Base-by-base conservation (phyloP, 2,329 filamentous ascomycete species). In the Epicoccum nigrum region DNA sequence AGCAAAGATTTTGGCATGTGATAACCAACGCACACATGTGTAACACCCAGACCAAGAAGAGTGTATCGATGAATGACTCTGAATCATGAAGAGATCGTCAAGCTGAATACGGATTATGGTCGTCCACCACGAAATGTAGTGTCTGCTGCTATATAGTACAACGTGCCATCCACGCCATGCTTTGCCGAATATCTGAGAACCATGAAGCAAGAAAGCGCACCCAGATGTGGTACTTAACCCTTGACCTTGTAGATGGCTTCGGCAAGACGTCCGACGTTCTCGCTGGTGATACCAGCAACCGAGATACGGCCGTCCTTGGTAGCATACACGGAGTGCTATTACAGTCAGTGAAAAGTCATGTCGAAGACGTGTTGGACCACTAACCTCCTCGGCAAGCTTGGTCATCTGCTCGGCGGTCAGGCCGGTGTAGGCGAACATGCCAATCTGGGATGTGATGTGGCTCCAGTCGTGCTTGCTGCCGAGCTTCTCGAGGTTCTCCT, bases 371-470 rank as follows among this genome's bases (percentile, higher is more conserved):
- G 7, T 8, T 37, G 27, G 7, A 16, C 28, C 17, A 66, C 79
- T 71, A 69, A 84, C 83, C 81, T 97, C 90, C 82, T 95, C 92
- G 63, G 92, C 90, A 57, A 99, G 83, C 69, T 80, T 81, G 48
- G 93, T 89, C 90, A 97, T 97, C 81, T 97, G 89, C 78, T 93
- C 87, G 47, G 92, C 81, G 67, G 83, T 93, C 69, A 99, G 81
- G 56, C 94, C 94, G 44, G 94, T 99, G 84, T 96, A 99, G 66
- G 94, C 93, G 73, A 99, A 99, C 94, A 99, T 99, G 80, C 94
- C 94, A 70, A 99, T 99, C 85, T 84, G 73, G 78, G 83, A 92
- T 64, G 94, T 97, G 79, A 99, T 99, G 83, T 99, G 94, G 75
- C 88, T 90, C 94, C 94, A 99, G 82, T 97, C 90, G 78, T 95